These are phyloP conservation scores for Neofusicoccum umdonicola DNA, from an alignment of 2,329 filamentous ascomycete genomes.

Conservation along the genomic window DNA sequence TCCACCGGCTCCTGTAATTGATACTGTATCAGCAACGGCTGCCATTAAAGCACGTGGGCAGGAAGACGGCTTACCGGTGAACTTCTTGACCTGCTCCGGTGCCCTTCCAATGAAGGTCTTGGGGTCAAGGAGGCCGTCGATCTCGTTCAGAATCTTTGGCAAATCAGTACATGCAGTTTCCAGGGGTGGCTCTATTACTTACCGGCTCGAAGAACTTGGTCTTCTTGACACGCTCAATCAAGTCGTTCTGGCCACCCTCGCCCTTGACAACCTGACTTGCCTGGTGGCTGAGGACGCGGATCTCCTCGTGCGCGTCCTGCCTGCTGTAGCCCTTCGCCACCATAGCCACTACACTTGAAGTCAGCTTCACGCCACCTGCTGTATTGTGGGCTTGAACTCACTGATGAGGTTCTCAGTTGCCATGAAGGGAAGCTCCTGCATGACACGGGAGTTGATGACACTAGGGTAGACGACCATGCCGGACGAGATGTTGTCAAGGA, in stretches of 20 bases:
- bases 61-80: constrained; percentile 25
- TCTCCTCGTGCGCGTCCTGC: constrained; percentile 84
- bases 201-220: constrained; percentile 70
- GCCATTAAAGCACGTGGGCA: background rate
- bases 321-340: constrained; percentile 67
- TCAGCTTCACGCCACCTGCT: background rate
- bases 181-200: background rate
- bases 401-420: constrained; percentile 56
- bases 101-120: constrained; percentile 58
- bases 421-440: constrained; percentile 85
- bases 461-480: constrained; percentile 75
- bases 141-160: constrained; percentile 57
- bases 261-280: constrained; percentile 69
- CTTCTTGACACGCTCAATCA: constrained; percentile 72
- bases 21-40: background rate
- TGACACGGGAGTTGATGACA: constrained; percentile 65
- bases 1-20: background rate
- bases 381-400: background rate
- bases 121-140: constrained; percentile 66
- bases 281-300: constrained; percentile 75
- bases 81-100: constrained; percentile 54
- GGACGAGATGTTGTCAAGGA: constrained; percentile 71
- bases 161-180: background rate
- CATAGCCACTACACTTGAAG: constrained; percentile 72
- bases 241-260: constrained; percentile 73